A percentile compares a stretch with the other conserved stretches of the same genome.
Evolutionary conservation across 1,284 basidiomycete species (phyloP).

Genomic region (Cystobasidium pallidum): DNA sequence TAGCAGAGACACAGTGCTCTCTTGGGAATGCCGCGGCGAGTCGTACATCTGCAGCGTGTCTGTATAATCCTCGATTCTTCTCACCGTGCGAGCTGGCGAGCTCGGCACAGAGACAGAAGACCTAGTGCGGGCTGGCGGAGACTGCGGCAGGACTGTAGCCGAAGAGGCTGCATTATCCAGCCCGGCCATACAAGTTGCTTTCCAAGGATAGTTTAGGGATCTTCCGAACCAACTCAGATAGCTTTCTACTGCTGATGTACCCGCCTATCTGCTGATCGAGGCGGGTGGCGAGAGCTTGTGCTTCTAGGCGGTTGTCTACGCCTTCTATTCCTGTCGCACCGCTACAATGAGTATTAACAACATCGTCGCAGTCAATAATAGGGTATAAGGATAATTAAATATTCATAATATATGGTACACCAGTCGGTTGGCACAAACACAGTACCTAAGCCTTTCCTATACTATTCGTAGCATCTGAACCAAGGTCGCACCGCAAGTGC

Average conservation of each 20-base stretch:
- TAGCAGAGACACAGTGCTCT: constrained; percentile 26
- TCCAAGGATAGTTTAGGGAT: too few species aligned
- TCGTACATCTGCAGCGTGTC: constrained; percentile 20
- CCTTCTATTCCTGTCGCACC: not conserved
- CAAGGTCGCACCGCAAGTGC: too few species aligned
- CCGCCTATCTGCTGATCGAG: too few species aligned
- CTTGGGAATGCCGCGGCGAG: constrained; percentile 28
- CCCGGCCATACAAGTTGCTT: not conserved
- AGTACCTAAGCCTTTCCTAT: not conserved
- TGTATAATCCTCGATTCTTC: constrained; percentile 7
- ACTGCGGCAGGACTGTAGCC: not conserved
- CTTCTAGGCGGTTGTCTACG: not conserved
- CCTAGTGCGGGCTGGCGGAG: not conserved
- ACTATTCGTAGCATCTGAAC: not conserved
- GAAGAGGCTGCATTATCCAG: not conserved
- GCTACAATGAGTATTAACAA: not conserved
- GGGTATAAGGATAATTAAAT: constrained; percentile 2
- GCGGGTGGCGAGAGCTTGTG: not conserved
- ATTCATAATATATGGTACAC: not conserved
- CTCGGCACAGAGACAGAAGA: not conserved
- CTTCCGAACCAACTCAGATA: too few species aligned
- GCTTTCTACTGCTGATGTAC: too few species aligned
- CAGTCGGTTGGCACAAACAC: not conserved
- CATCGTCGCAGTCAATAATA: not conserved
- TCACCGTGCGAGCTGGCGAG: constrained; percentile 3